Evolutionary conservation across 805 yeast species (phyloP), one percentile per base, ranked within the genome.

Genomic region (Candida palmyrensis): DNA sequence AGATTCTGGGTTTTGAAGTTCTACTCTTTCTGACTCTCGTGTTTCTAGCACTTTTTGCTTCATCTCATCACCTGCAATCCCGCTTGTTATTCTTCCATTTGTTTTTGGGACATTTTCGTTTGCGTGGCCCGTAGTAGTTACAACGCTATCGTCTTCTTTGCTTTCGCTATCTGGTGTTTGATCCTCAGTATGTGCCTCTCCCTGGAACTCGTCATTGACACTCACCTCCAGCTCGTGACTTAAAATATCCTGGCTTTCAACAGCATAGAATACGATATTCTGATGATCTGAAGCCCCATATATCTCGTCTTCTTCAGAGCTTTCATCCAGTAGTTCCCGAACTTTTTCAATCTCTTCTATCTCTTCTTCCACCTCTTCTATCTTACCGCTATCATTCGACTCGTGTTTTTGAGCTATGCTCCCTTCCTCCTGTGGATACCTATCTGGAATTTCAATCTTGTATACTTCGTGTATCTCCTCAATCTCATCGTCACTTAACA

Each of bases 301-400:
- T 24, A 20, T 31, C 23, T 18, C 23, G 24, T 35, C 22, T 14
- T 34, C 29, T 5, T 5, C 5, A 6, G 19, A 21, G 32, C 24
- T 17, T 11, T n/a, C 27, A n/a, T 32, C 22, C 15, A 25, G 14
- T 10, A 24, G 14, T 6, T 24, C 27, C 14, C 14, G 9, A 10
- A 14, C 35, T n/a, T 32, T 20, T 16, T 31, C 24, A 6, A 25
- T 18, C 15, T 8, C n/a, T 9, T 7, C 13, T n/a, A 7, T n/a
- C 13, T 24, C 32, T 23, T 12, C 34, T 9, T 25, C 20, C 8
- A 24, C 6, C 12, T 24, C 27, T 10, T 10, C 10, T 12, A 10
- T 24, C 18, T 27, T 25, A 9, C 18, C 18, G 12, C 7, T 30
- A n/a, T 36, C 34, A 21, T 39, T 27, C n/a, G 19, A n/a, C 18